phyloP scores from a whole-genome alignment of 169 alveolate species.

The Blepharisma undulans region DNA sequence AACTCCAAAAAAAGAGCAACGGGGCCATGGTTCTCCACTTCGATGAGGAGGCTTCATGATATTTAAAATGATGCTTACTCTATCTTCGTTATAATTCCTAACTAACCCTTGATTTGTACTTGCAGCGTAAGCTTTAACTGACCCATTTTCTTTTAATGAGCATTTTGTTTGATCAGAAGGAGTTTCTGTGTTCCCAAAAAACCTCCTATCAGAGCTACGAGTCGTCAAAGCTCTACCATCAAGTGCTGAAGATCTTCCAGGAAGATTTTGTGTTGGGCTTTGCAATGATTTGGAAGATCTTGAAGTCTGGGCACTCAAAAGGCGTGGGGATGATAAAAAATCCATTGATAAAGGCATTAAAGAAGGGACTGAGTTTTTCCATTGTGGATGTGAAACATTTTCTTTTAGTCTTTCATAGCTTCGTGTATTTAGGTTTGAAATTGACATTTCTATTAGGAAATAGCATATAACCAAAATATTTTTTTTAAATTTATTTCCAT shows the following conservation, averaged over 20 bases:
- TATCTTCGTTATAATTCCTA: slow-evolving; percentile 77
- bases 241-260: neutral
- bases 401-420: neutral
- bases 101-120: slow-evolving; percentile 82
- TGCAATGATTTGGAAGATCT: neutral
- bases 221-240: neutral
- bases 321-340: neutral
- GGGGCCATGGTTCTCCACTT: slow-evolving; percentile 68
- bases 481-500: neutral
- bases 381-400: neutral
- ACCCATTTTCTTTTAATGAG: slow-evolving; percentile 47
- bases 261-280: neutral
- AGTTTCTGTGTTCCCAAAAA: neutral
- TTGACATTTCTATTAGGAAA: neutral
- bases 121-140: slow-evolving; percentile 81
- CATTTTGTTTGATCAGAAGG: slow-evolving; percentile 31
- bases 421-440: neutral
- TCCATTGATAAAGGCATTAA: neutral
- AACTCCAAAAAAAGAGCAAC: slow-evolving; percentile 85
- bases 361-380: neutral
- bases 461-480: neutral
- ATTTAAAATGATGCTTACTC: slow-evolving; percentile 69
- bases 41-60: slow-evolving; percentile 63
- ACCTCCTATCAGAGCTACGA: neutral
- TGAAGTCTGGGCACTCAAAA: neutral